Evolutionary conservation across 495 filamentous ascomycete species (phyloP).

Genomic region (Staphylotrichum longicolle): DNA sequence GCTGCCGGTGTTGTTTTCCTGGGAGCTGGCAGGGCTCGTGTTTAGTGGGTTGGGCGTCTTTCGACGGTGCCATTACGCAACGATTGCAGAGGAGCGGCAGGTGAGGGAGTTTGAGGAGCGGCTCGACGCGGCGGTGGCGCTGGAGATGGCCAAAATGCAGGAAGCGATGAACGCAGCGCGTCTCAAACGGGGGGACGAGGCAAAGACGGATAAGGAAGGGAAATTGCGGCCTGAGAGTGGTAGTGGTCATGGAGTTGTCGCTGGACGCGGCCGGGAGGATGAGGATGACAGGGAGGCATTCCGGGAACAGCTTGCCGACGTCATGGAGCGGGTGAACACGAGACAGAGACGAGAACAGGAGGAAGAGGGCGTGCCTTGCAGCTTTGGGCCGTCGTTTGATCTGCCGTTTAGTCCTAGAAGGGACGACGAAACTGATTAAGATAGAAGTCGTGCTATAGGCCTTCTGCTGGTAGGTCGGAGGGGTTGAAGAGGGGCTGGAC

Average conservation of each 20-base stretch:
- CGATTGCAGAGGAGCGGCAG: conserved; percentile 37
- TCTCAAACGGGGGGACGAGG: background rate
- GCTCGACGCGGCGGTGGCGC: conserved; percentile 31
- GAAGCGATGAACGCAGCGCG: conserved; percentile 12
- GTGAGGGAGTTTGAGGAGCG: conserved; percentile 28
- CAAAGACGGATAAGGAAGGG: background rate
- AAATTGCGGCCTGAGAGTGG: background rate
- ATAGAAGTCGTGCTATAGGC: background rate
- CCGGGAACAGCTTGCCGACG: conserved; percentile 11
- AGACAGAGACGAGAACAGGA: conserved; percentile 11
- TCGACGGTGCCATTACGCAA: conserved; percentile 38
- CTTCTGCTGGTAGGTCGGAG: too few relatives aligned
- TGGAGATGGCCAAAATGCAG: conserved; percentile 21
- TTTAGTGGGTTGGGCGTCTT: conserved; percentile 40
- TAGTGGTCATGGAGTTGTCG: too few relatives aligned
- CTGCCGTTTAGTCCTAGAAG: conserved; percentile 14
- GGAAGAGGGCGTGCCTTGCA: background rate
- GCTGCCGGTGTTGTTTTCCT: conserved; percentile 47
- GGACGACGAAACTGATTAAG: background rate
- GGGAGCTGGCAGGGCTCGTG: conserved; percentile 33
- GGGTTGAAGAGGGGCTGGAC: too few relatives aligned
- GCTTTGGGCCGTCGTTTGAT: conserved; percentile 29
- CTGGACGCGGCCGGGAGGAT: background rate
- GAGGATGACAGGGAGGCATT: conserved; percentile 9
- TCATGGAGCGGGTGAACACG: conserved; percentile 15